These are phyloP conservation scores for Aureoboletus auriporus DNA, from an alignment of 768 basidiomycete genomes.

Conservation along the genomic window DNA sequence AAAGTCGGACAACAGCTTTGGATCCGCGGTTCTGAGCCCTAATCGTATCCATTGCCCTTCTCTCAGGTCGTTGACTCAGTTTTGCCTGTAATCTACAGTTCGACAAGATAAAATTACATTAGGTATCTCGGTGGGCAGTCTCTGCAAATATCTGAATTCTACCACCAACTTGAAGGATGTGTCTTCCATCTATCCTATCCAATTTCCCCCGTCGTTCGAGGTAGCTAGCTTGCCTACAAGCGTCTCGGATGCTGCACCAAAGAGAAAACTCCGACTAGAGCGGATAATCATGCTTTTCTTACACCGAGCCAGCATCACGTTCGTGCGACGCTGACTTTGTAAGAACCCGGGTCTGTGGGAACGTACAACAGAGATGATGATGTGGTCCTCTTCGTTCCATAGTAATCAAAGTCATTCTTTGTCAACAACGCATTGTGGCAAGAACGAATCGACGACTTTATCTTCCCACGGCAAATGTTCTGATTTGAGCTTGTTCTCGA, in stretches of 20 bases:
- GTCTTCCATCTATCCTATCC: constrained; percentile 15
- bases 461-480: constrained; percentile 51
- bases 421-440: neutral
- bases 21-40: too few species aligned
- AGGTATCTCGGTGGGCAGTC: too few species aligned
- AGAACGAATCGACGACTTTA: constrained; percentile 65
- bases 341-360: constrained; percentile 62
- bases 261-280: constrained; percentile 38
- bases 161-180: constrained; percentile 1
- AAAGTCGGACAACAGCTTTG: too few species aligned
- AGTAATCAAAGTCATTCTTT: constrained; percentile 8
- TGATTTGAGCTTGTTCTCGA: constrained; percentile 53
- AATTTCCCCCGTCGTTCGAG: constrained; percentile 6
- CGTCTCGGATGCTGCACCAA: constrained; percentile 12
- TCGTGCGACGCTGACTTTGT: constrained; percentile 56
- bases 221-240: constrained; percentile 24
- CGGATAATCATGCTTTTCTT: constrained; percentile 72
- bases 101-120: too few species aligned
- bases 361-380: constrained; percentile 68
- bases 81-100: too few species aligned
- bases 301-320: constrained; percentile 84
- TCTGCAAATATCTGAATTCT: neutral
- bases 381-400: constrained; percentile 81
- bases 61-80: too few species aligned
- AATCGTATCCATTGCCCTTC: too few species aligned